Percentiles rank a stretch among this genome's conserved stretches.
Evolutionary conservation across 345 rosid genomes (phyloP).

Genomic region (Rhodomyrtus tomentosa): DNA sequence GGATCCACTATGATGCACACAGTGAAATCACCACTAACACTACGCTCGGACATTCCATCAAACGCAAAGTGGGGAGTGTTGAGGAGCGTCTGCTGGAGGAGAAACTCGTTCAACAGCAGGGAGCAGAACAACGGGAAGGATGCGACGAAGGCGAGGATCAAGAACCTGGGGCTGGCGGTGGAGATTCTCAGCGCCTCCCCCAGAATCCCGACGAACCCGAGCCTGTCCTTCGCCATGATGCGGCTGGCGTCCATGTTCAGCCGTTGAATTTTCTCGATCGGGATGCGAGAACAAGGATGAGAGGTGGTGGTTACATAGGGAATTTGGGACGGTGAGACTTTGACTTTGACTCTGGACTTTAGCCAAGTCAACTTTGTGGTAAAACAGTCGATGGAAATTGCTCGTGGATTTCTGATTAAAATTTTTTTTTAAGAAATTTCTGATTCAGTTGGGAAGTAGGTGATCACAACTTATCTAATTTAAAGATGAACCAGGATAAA

Average conservation of each 20-base stretch:
- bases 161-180: slow-evolving; percentile 10
- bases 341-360: background rate
- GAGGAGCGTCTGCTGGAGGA: slow-evolving; percentile 8
- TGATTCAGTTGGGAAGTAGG: too few relatives aligned
- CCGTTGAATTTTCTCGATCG: background rate
- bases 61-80: background rate
- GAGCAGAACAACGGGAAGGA: slow-evolving; percentile 16
- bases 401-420: too few relatives aligned
- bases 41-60: background rate
- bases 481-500: too few relatives aligned
- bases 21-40: background rate
- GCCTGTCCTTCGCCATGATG: background rate
- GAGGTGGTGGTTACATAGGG: background rate
- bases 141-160: slow-evolving; percentile 8
- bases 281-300: background rate
- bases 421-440: too few relatives aligned
- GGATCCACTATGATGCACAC: background rate
- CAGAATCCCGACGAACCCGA: slow-evolving; percentile 7
- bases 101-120: slow-evolving; percentile 2
- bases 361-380: background rate
- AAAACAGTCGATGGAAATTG: too few relatives aligned
- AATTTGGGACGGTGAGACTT: background rate
- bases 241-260: background rate
- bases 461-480: too few relatives aligned
- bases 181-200: slow-evolving; percentile 4